Base-by-base conservation (phyloP, 1,139 yeast genomes). In the Taiozyma sp. region DNA sequence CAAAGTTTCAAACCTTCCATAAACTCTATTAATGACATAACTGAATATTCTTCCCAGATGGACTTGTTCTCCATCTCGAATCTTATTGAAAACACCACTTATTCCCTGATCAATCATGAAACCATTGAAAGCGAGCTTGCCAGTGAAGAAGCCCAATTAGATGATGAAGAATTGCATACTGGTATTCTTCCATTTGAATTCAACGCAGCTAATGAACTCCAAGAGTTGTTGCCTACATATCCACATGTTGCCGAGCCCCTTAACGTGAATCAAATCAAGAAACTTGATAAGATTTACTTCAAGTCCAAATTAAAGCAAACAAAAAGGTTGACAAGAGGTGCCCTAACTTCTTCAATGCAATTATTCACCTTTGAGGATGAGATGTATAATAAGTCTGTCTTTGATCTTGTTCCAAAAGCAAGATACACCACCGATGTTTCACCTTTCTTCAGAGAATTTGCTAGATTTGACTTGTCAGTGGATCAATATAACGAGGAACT, bases 11-110 rank as follows among this genome's bases (percentile, higher is more conserved):
- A 8, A 55, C 57, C 8, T 27, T 32, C 39, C 6, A 59, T 66
- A 4, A 70, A 68, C 27, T 39, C 46, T 38, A 29, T 34, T 19
- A 46, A 32, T 24, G 38, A 39, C 16, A 40, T 44, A 4, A 51
- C 50, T n/a, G 47, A 44, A 8, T 61, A 38, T 10, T 51, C 66
- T 1, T 34, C 52, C 1, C 44, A 59, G 6, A 45, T 70, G 3
- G 82, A 80, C 10, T 42, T 66, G 1, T 54, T 67, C 7, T 79
- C 84, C 0, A 46, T 58, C 8, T 59, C 73, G 2, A 83, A 81
- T 58, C 56, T 75, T 2, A 60, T 80, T 13, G 61, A 63, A 3
- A 53, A 60, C 1, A 57, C 63, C 43, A 60, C 73, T 13, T 57
- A 56, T n/a, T 78, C 86, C 0, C 64, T 64, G 40, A 56, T 79